phyloP scores from a whole-genome alignment of 2,329 filamentous ascomycete genomes.

The Neonectria coccinea region DNA sequence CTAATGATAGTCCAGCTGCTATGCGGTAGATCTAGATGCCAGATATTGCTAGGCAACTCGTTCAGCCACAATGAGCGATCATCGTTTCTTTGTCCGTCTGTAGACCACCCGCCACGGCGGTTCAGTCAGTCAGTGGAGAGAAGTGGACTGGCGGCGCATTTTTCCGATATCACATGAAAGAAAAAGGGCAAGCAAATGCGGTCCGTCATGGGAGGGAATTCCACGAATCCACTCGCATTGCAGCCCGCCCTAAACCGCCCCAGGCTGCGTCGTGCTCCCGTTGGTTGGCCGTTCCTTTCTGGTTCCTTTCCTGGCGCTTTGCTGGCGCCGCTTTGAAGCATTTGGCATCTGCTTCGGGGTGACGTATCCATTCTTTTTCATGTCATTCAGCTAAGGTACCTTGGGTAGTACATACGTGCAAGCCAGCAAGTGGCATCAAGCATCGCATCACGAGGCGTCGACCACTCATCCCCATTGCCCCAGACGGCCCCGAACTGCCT shows the following conservation, averaged over 20 bases:
- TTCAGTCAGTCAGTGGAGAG: background rate
- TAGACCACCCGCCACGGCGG: too few relatives aligned
- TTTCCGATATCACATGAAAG: conserved; percentile 29
- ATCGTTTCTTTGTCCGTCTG: too few relatives aligned
- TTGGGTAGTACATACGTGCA: too few relatives aligned
- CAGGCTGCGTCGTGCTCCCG: conserved; percentile 16
- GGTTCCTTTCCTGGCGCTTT: background rate
- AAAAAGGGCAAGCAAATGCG: conserved; percentile 1
- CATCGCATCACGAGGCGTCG: conserved; percentile 24
- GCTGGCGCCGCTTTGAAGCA: background rate
- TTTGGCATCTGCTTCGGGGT: background rate
- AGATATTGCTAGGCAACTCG: conserved; percentile 8
- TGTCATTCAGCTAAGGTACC: too few relatives aligned
- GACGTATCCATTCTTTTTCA: background rate
- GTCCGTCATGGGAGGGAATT: conserved; percentile 5
- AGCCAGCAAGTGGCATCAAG: conserved; percentile 1
- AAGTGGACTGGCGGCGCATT: conserved; percentile 12
- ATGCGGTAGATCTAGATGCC: background rate
- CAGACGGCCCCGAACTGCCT: background rate
- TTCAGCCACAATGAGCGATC: background rate
- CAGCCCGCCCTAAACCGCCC: conserved; percentile 16
- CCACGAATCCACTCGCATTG: conserved; percentile 23
- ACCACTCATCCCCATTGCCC: conserved; percentile 25
- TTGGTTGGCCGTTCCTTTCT: conserved; percentile 11
- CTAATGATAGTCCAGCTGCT: conserved; percentile 4